These are phyloP conservation scores for Arctium lappa DNA, from an alignment of 129 eudicot species.

Conservation along the genomic window DNA sequence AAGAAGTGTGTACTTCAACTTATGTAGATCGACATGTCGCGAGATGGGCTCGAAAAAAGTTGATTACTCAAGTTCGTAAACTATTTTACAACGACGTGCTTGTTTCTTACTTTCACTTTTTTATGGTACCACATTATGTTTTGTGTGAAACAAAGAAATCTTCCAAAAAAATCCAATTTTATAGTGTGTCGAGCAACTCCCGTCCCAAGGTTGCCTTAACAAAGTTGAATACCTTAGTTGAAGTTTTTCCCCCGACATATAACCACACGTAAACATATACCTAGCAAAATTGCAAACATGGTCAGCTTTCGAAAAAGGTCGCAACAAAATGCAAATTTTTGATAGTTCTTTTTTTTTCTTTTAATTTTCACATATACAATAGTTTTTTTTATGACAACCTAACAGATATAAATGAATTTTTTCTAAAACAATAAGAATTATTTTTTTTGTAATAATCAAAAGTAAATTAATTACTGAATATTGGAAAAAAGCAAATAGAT, in stretches of 20 bases:
- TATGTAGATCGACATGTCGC: background rate
- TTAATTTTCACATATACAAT: too few relatives aligned
- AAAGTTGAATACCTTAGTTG: background rate
- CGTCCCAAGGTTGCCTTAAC: background rate
- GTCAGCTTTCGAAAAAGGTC: too few relatives aligned
- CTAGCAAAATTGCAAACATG: background rate
- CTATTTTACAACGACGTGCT: background rate
- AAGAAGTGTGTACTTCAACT: background rate
- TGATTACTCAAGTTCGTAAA: background rate
- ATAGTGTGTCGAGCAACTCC: background rate
- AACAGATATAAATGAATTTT: too few relatives aligned
- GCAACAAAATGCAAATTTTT: too few relatives aligned
- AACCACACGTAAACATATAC: background rate
- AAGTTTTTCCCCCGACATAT: background rate
- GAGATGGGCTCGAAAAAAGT: background rate
- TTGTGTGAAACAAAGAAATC: background rate
- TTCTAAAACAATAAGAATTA: background rate
- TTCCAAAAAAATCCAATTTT: too few relatives aligned
- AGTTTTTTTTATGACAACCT: too few relatives aligned
- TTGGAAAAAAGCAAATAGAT: slow-evolving; percentile 3
- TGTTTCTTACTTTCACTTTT: background rate
- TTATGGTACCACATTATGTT: too few relatives aligned
- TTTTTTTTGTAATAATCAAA: background rate
- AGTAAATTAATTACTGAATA: background rate
- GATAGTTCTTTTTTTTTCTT: too few relatives aligned